Conservation (phyloP, 768 basidiomycete species). For the Lactarius quietus region DNA sequence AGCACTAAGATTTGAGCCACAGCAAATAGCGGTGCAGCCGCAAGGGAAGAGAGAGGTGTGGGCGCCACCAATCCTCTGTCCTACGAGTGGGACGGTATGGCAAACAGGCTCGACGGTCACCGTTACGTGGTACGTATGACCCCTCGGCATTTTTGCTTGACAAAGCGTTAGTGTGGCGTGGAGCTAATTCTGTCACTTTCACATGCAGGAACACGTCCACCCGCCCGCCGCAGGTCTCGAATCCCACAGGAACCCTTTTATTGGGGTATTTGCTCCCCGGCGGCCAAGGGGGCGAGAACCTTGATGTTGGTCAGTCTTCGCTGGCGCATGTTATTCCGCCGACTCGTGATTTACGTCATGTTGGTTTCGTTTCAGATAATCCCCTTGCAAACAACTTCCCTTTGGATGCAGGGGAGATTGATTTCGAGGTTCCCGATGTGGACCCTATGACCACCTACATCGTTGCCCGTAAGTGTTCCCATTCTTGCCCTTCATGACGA, state of each 20-base stretch:
- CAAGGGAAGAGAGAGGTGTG: constrained; percentile 36
- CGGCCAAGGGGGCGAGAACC: constrained; percentile 45
- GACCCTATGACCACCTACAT: constrained; percentile 47
- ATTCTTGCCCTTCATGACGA: neutral
- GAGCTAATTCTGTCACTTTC: neutral
- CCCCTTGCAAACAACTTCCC: constrained; percentile 58
- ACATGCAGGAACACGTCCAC: constrained; percentile 44
- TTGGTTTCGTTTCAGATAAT: constrained; percentile 36
- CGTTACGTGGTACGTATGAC: constrained; percentile 49
- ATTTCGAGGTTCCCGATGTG: constrained; percentile 52
- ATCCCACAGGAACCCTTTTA: constrained; percentile 46
- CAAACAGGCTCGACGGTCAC: constrained; percentile 42
- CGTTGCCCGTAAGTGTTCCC: constrained; percentile 53
- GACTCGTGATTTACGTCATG: constrained; percentile 1
- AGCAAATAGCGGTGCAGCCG: neutral
- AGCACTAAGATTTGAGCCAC: neutral
- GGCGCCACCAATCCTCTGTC: constrained; percentile 48
- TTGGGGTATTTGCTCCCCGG: constrained; percentile 46
- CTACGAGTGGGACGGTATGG: constrained; percentile 49
- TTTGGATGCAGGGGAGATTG: constrained; percentile 46
- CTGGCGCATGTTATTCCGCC: constrained; percentile 25
- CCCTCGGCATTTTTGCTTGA: neutral
- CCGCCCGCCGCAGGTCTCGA: constrained; percentile 34
- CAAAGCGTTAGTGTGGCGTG: neutral
- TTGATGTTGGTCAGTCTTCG: constrained; percentile 44